Base-by-base conservation (phyloP, 2,329 filamentous ascomycete genomes). In the Paecilomyces dactylethromorphus region DNA sequence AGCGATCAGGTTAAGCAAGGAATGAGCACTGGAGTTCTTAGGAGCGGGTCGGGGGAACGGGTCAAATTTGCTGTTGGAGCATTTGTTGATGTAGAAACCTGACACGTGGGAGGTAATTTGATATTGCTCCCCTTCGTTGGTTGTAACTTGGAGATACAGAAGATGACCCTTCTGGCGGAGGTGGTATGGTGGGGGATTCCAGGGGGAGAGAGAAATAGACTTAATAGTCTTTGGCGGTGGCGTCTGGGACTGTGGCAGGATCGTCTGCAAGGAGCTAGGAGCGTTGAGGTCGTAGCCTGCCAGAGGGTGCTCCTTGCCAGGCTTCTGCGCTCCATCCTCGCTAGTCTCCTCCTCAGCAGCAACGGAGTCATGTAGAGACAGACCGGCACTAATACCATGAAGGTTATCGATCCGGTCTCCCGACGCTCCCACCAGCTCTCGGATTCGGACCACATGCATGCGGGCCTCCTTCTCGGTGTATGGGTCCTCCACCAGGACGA, bases 401-500 rank as follows among this genome's bases (percentile, higher is more conserved):
- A 95, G 83, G 58, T 88, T 86, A 73, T 97, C 94, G 57, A 91
- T 89, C 61, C 92, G 88, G 74, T 97, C 87, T 50, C 92, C 92
- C 50, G 93, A 87, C 67, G 93, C 93, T 54, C 94, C 94, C 67
- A 99, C 92, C 64, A 99, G 83, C 72, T 99, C 94, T 63, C 94
- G 85, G 62, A 96, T 88, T 65, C 94, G 85, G 56, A 99, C 86
- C 64, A 97, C 80, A 76, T 99, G 94, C 81, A 99, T 89, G 64
- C 95, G 88, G 31, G 94, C 93, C 78, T 99, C 94, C 79, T 96
- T 97, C 79, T 99, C 94, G 51, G 91, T 99, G 76, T 99, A 99
- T 53, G 95, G 91, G 71, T 99, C 94, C 77, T 97, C 89, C 57
- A 97, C 86, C 66, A 99, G 79, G 57, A 83, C 84, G 59, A 97